Evolutionary conservation across 495 filamentous ascomycete species (phyloP).

Genomic region (Hypoxylon fuscum): DNA sequence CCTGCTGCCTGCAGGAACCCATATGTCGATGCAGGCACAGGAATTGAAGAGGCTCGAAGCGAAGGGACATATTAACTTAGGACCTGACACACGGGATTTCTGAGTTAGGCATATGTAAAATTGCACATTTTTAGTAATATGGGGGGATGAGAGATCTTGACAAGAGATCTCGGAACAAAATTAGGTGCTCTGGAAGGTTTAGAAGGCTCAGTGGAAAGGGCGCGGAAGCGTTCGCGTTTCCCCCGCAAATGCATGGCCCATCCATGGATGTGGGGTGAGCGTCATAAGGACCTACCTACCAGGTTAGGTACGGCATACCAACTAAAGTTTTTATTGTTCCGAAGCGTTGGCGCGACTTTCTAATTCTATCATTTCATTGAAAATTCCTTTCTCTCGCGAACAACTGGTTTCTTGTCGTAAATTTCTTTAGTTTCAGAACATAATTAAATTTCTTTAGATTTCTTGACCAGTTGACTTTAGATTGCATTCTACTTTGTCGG

Average conservation of each 20-base stretch:
- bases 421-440: not conserved
- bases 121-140: too few relatives aligned
- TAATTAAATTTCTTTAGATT: conserved; percentile 2
- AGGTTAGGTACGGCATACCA: not conserved
- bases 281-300: conserved; percentile 33
- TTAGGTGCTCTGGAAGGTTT: too few relatives aligned
- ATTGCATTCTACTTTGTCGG: too few relatives aligned
- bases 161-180: not conserved
- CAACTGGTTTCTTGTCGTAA: conserved; percentile 8
- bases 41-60: not conserved
- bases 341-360: conserved; percentile 25
- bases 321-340: conserved; percentile 25
- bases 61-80: too few relatives aligned
- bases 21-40: conserved; percentile 2
- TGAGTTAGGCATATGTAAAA: too few relatives aligned
- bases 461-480: too few relatives aligned
- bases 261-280: conserved; percentile 28
- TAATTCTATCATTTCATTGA: conserved; percentile 17
- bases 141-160: too few relatives aligned
- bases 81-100: too few relatives aligned
- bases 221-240: too few relatives aligned
- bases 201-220: too few relatives aligned
- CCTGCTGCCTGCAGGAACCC: conserved; percentile 27
- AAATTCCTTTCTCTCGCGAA: conserved; percentile 28
- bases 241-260: conserved; percentile 21